phyloP scores from a whole-genome alignment of 2,329 filamentous ascomycete genomes.

The Phaeoacremonium minimum region DNA sequence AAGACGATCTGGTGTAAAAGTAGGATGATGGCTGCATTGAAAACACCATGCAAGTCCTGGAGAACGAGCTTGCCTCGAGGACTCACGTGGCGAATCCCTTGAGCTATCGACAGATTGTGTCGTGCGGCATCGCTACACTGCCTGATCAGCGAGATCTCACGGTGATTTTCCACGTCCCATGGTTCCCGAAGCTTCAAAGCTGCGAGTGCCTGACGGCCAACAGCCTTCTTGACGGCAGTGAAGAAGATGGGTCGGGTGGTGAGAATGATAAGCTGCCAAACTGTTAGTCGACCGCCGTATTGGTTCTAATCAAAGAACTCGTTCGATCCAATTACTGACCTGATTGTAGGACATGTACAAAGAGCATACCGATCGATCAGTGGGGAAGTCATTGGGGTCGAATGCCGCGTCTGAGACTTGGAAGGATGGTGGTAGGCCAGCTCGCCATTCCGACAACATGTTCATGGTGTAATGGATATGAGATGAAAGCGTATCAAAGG shows the following conservation, averaged over 20 bases:
- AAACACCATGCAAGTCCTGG: constrained; percentile 41
- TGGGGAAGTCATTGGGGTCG: constrained; percentile 13
- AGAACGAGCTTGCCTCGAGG: constrained; percentile 34
- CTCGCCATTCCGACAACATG: constrained; percentile 31
- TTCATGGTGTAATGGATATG: constrained; percentile 33
- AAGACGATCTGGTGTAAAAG: constrained; percentile 39
- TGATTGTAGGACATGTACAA: constrained; percentile 47
- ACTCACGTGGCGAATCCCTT: constrained; percentile 30
- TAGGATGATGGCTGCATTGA: constrained; percentile 44
- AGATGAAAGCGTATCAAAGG: constrained; percentile 17
- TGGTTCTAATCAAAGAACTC: no score
- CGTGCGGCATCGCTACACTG: constrained; percentile 39
- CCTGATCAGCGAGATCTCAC: constrained; percentile 23
- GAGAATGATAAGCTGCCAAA: constrained; percentile 39
- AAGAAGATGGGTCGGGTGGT: constrained; percentile 44
- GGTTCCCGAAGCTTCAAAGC: constrained; percentile 6
- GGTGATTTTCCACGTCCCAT: constrained; percentile 20
- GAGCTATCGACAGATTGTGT: constrained; percentile 38
- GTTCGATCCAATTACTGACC: no score
- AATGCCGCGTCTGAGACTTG: constrained; percentile 27
- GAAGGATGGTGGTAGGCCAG: constrained; percentile 20
- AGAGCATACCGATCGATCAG: constrained; percentile 36
- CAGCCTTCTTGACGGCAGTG: constrained; percentile 38
- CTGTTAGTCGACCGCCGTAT: constrained; percentile 5
- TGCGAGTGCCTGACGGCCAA: constrained; percentile 32